These are phyloP conservation scores for Dryadomyces quercus-mongolicae DNA, from an alignment of 2,329 filamentous ascomycete genomes.

Conservation along the genomic window DNA sequence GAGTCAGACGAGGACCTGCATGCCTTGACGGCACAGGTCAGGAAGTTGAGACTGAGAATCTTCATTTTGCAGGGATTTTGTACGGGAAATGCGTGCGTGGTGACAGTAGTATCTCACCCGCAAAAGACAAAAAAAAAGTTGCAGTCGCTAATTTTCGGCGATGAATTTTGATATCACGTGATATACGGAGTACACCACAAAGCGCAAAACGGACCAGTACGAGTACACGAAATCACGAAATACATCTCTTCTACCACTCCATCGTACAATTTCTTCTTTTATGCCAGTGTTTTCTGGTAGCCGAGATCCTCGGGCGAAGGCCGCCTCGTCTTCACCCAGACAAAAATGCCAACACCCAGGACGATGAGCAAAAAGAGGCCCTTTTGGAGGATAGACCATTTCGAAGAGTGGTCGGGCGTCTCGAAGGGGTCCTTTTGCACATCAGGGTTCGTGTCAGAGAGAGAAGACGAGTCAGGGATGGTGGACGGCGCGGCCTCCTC, in stretches of 20 bases:
- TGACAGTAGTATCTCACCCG: background rate
- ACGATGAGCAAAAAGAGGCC: constrained; percentile 33
- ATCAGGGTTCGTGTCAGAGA: background rate
- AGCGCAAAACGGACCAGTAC: too few relatives aligned
- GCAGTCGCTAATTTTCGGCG: background rate
- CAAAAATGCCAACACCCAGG: constrained; percentile 31
- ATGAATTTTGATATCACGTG: background rate
- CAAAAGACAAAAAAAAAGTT: background rate
- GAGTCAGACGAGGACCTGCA: constrained; percentile 73
- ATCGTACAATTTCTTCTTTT: background rate
- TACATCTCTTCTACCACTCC: background rate
- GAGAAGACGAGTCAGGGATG: background rate
- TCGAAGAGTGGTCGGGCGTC: constrained; percentile 15
- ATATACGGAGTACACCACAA: background rate
- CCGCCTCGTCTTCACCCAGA: constrained; percentile 30
- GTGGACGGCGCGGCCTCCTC: constrained; percentile 11
- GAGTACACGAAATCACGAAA: background rate
- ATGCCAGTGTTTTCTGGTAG: constrained; percentile 33
- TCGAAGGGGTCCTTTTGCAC: constrained; percentile 4
- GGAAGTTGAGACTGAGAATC: constrained; percentile 87
- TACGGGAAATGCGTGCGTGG: too few relatives aligned
- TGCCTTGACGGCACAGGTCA: constrained; percentile 89
- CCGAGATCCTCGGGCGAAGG: constrained; percentile 21
- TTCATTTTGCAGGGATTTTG: constrained; percentile 53
- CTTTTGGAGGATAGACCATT: constrained; percentile 35